A percentile compares a stretch with the other conserved stretches of the same genome.
phyloP scores from a whole-genome alignment of 192 early-diverging fungal genomes.

The Irineochytrium annulatum region DNA sequence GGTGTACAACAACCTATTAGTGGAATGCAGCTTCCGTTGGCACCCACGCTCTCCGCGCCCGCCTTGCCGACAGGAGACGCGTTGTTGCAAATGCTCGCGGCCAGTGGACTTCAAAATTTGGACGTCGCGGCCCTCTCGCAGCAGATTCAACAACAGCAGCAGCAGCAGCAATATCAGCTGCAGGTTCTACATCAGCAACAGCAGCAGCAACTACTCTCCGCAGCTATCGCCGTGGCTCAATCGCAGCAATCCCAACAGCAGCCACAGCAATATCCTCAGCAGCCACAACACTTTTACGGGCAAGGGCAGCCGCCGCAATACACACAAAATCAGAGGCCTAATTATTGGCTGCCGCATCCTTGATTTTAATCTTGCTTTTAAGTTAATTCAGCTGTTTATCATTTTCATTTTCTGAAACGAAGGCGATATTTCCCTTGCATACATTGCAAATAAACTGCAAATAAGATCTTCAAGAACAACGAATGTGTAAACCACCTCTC shows the following conservation, averaged over 20 bases:
- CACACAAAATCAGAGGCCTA: too few species aligned
- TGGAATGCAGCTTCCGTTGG: too few species aligned
- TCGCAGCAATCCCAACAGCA: neutral
- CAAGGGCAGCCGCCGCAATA: too few species aligned
- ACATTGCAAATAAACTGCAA: too few species aligned
- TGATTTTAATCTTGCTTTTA: too few species aligned
- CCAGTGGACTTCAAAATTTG: neutral
- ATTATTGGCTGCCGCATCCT: too few species aligned
- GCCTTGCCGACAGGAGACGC: neutral
- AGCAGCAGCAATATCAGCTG: constrained; percentile 23
- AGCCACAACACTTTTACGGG: too few species aligned
- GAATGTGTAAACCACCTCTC: too few species aligned
- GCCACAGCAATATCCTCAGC: neutral
- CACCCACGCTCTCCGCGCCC: neutral
- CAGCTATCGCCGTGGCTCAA: neutral
- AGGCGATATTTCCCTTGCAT: too few species aligned
- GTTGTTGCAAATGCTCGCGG: neutral
- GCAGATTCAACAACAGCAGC: constrained; percentile 5
- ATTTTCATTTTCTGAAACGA: too few species aligned
- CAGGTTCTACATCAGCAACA: constrained; percentile 20
- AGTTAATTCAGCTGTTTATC: too few species aligned
- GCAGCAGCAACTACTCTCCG: constrained; percentile 16
- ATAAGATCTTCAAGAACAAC: too few species aligned
- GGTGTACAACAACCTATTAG: neutral
- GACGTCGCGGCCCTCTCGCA: neutral